These are phyloP conservation scores for Saccharomycopsis babjevae DNA, from an alignment of 805 yeast species.

Conservation along the genomic window DNA sequence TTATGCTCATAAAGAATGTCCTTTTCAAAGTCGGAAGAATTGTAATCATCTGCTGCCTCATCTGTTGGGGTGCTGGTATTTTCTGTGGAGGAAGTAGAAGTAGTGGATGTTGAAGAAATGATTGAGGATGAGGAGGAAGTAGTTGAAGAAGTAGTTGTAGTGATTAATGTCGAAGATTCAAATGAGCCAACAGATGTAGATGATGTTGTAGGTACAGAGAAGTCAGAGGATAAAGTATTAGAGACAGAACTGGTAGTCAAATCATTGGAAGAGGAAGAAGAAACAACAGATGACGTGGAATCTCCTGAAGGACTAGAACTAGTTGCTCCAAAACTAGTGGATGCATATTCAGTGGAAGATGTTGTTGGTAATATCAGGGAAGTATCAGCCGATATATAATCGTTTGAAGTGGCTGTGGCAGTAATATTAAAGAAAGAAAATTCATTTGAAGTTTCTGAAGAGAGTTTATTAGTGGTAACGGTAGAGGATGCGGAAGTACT, in stretches of 20 bases:
- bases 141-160: conserved; percentile 21
- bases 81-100: conserved; percentile 16
- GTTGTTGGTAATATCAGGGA: not conserved
- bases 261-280: conserved; percentile 19
- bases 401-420: not conserved
- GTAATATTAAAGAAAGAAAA: not conserved
- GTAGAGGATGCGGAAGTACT: not conserved
- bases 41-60: conserved; percentile 21
- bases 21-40: conserved; percentile 18
- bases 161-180: conserved; percentile 20
- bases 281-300: conserved; percentile 19
- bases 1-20: conserved; percentile 53
- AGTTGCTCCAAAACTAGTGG: not conserved
- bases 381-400: not conserved
- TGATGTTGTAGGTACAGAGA: conserved; percentile 20
- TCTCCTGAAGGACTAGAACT: not conserved
- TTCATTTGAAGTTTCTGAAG: not conserved
- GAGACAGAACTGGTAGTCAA: not conserved
- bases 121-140: conserved; percentile 18
- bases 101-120: conserved; percentile 15
- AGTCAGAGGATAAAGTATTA: conserved; percentile 5
- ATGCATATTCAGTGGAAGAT: not conserved
- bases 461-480: too few relatives aligned
- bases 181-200: conserved; percentile 20
- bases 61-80: conserved; percentile 15